Evolutionary conservation across 2,329 filamentous ascomycete species (phyloP), one percentile per base, ranked within the genome.

Genomic region (Dactylellina leptospora): DNA sequence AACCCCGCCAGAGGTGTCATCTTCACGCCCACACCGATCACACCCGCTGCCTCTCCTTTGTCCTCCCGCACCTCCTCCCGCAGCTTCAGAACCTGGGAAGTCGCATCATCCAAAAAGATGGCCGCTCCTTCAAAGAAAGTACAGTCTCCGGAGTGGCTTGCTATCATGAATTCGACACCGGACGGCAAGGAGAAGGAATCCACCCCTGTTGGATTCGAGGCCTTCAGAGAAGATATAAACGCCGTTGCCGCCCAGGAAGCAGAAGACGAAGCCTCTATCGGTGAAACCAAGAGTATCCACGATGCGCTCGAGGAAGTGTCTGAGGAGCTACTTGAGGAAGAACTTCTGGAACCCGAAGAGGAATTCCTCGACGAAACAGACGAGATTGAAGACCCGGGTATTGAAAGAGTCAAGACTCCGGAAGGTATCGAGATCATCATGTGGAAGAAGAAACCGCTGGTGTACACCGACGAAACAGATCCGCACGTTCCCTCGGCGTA

Each of bases 401-500:
- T 66, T 18, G 47, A 68, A 45, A 54, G 60, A 22, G 61, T 70
- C 18, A 70, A 54, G n/a, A 70, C 64, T 5, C 64, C 64, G 25
- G 64, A 61, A 20, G 64, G 64, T 8, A 18, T 56, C 9, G 56
- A 62, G 30, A 56, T 62, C 25, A 56, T 70, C 23, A 33, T 56
- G 27, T 70, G 64, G 64, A 70, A 62, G 40, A 61, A 61, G 40
- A 50, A 56, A 25, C 64, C 64, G 48, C n/a, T 70, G 10, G 64
- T 62, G 8, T 70, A 70, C 30, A 62, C 40, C 13, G 64, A 70
- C 5, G 64, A 70, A 23, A 62, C 30, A 30, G 64, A 70, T 9
- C 47, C 48, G 2, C 45, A 61, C 50, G 42, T 62, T 13, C 23
- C 56, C 4, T 40, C 36, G 1, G 16, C 8, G 4, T 70, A 55